phyloP scores from a whole-genome alignment of 306 rosid species.

The Begonia fuchsioides region DNA sequence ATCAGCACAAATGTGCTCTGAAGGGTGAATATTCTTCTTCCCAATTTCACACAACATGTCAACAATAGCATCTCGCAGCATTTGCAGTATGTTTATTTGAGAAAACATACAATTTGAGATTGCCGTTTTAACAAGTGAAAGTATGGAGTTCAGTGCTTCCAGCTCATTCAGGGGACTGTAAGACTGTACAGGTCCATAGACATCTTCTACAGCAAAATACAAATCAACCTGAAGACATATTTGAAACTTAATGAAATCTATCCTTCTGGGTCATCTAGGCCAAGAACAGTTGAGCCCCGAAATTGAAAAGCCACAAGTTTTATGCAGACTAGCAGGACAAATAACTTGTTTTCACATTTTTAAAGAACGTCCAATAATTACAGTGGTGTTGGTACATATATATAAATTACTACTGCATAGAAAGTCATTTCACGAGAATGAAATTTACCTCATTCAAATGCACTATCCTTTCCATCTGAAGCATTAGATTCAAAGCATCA shows the following conservation, averaged over 20 bases:
- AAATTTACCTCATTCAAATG: conserved; percentile 64
- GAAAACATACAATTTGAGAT: conserved; percentile 23
- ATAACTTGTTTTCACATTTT: conserved; percentile 1
- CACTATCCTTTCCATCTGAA: conserved; percentile 51
- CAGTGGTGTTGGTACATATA: conserved; percentile 6
- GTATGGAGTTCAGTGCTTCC: conserved; percentile 48
- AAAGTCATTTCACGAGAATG: conserved; percentile 7
- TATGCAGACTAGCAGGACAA: neutral
- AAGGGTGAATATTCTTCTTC: conserved; percentile 20
- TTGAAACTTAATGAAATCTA: conserved; percentile 14
- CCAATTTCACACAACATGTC: conserved; percentile 31
- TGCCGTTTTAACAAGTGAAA: conserved; percentile 35
- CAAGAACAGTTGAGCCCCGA: neutral
- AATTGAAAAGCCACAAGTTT: conserved; percentile 5
- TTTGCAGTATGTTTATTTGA: conserved; percentile 28
- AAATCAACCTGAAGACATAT: conserved; percentile 56
- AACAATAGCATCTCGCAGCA: conserved; percentile 21
- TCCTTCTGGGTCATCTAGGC: conserved; percentile 6
- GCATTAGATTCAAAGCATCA: conserved; percentile 31
- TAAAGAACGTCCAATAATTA: neutral
- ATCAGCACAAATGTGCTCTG: conserved; percentile 22
- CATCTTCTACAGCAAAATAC: conserved; percentile 59
- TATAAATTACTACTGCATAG: conserved; percentile 2
- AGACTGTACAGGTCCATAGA: conserved; percentile 19
- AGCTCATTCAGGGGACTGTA: conserved; percentile 78